A percentile compares a stretch with the other conserved stretches of the same genome.
phyloP scores from a whole-genome alignment of 2,329 filamentous ascomycete species.

The Ophiostoma sp. region DNA sequence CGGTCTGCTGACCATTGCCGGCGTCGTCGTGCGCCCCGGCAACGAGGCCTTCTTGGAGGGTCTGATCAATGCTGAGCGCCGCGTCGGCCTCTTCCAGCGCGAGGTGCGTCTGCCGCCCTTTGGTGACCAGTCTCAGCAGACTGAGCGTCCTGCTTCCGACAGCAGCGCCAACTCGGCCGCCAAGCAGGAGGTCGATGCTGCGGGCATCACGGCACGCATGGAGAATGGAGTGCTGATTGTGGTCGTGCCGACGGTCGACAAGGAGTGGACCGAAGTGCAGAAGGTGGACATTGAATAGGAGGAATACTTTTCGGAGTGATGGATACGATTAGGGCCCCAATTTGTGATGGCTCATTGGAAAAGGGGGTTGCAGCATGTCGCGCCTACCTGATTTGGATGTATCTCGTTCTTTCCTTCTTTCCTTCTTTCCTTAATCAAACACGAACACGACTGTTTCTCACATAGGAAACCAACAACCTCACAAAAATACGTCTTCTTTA shows the following conservation, averaged over 20 bases:
- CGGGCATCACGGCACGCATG: constrained; percentile 71
- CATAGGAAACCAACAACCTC: neutral
- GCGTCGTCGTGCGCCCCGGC: constrained; percentile 71
- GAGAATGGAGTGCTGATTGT: constrained; percentile 76
- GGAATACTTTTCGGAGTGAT: neutral
- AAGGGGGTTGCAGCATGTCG: neutral
- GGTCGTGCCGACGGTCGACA: constrained; percentile 67
- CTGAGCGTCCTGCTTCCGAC: neutral
- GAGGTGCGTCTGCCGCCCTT: constrained; percentile 60
- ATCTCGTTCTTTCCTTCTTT: constrained; percentile 8
- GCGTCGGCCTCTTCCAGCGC: constrained; percentile 73
- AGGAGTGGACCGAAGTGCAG: constrained; percentile 63
- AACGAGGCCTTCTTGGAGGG: constrained; percentile 68
- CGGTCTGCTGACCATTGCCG: constrained; percentile 64
- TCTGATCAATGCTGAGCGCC: constrained; percentile 65
- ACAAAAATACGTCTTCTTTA: neutral
- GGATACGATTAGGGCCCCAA: neutral
- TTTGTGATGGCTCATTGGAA: constrained; percentile 4
- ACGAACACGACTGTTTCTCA: neutral
- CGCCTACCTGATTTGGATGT: neutral
- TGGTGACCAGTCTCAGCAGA: neutral
- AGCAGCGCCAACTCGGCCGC: constrained; percentile 9
- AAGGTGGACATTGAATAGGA: constrained; percentile 59
- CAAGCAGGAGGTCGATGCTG: constrained; percentile 60
- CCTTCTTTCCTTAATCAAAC: neutral